A percentile compares a stretch with the other conserved stretches of the same genome.
These are phyloP conservation scores for Fusarium sp. DNA, from an alignment of 2,329 filamentous ascomycete species.

Conservation along the genomic window DNA sequence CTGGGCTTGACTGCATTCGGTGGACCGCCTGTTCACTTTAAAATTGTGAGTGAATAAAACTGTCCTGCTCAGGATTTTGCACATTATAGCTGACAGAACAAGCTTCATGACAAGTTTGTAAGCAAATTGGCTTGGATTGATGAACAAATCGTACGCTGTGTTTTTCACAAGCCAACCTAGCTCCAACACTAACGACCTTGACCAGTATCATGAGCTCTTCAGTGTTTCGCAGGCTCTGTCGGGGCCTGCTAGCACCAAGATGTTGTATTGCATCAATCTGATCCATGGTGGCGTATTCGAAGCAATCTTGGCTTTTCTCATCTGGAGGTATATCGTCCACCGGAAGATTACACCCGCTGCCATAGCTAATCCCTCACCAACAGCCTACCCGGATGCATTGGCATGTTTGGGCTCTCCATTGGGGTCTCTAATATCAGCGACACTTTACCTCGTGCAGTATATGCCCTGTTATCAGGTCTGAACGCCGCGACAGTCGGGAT, in stretches of 20 bases:
- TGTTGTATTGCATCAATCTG: slow-evolving; percentile 75
- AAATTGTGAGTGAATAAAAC: background rate
- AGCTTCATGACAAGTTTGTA: slow-evolving; percentile 63
- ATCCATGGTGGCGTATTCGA: slow-evolving; percentile 69
- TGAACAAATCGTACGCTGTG: slow-evolving; percentile 72
- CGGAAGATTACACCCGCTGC: fast-evolving
- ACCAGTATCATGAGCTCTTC: slow-evolving; percentile 77
- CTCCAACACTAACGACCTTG: background rate
- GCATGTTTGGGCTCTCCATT: slow-evolving; percentile 75
- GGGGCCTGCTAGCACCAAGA: slow-evolving; percentile 76
- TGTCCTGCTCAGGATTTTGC: no score
- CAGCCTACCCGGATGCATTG: slow-evolving; percentile 73
- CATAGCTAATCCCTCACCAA: slow-evolving; percentile 39
- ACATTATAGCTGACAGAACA: fast-evolving
- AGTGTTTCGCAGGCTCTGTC: slow-evolving; percentile 74
- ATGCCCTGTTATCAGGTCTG: slow-evolving; percentile 76
- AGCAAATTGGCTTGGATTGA: slow-evolving; percentile 72
- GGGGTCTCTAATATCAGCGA: slow-evolving; percentile 71
- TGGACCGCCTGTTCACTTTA: slow-evolving; percentile 31
- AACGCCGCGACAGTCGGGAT: slow-evolving; percentile 80
- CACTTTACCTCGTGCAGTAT: slow-evolving; percentile 69
- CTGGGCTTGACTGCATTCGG: slow-evolving; percentile 26
- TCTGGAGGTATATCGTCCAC: slow-evolving; percentile 69
- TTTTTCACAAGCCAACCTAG: fast-evolving
- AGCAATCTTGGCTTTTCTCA: slow-evolving; percentile 68